Evolutionary conservation across 2,329 filamentous ascomycete genomes (phyloP).

Genomic region (Periconia digitata): DNA sequence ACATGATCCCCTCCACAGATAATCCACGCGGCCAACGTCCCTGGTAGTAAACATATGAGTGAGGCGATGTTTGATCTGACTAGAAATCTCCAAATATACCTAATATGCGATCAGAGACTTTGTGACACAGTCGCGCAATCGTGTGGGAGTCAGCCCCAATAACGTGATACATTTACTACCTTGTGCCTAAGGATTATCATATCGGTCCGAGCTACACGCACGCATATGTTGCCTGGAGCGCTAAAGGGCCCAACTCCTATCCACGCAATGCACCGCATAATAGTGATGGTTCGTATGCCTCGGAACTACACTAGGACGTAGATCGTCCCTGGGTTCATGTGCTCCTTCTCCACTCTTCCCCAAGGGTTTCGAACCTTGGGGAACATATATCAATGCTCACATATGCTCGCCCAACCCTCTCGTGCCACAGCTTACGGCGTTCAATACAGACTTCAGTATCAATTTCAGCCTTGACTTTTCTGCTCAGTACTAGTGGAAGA

Average conservation of each 20-base stretch:
- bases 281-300: not conserved
- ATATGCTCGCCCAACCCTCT: not conserved
- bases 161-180: not conserved
- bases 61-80: not conserved
- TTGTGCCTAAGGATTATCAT: not conserved
- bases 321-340: not conserved
- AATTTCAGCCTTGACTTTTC: too few relatives aligned
- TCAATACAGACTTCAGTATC: too few relatives aligned
- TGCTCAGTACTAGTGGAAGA: not conserved
- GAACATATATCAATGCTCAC: not conserved
- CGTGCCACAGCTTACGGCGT: too few relatives aligned
- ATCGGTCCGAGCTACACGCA: not conserved
- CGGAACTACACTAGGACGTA: not conserved
- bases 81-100: too few relatives aligned
- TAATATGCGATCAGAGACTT: too few relatives aligned
- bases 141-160: not conserved
- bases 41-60: not conserved
- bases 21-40: not conserved
- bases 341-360: not conserved
- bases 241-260: not conserved
- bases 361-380: not conserved
- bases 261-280: not conserved
- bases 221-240: too few relatives aligned
- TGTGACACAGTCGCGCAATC: too few relatives aligned
- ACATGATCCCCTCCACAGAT: not conserved